Percentiles rank a stretch among this genome's conserved stretches.
These are phyloP conservation scores for Pyrenula massariospora DNA, from an alignment of 495 filamentous ascomycete species.

Conservation along the genomic window DNA sequence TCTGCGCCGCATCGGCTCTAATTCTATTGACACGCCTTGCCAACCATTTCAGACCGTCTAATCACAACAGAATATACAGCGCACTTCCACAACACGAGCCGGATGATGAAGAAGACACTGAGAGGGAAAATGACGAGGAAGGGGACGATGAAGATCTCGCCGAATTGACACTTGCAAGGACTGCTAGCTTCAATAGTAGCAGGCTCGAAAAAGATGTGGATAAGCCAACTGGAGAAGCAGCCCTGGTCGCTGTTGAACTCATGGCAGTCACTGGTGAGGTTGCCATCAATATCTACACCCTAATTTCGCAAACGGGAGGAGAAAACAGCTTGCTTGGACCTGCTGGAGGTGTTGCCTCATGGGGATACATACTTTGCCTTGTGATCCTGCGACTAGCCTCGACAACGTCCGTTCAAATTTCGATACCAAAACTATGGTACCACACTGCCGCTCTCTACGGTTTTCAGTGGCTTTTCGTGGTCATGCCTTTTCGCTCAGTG, in stretches of 20 bases:
- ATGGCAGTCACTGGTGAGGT: conserved; percentile 61
- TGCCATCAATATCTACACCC: conserved; percentile 48
- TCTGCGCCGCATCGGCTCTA: conserved; percentile 58
- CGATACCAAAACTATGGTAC: conserved; percentile 72
- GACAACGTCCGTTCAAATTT: conserved; percentile 42
- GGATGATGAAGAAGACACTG: conserved; percentile 34
- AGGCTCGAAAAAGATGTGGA: conserved; percentile 64
- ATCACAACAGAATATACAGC: conserved; percentile 21
- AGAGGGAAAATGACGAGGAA: conserved; percentile 36
- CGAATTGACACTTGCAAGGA: conserved; percentile 50
- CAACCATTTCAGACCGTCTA: conserved; percentile 37
- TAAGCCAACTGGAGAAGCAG: conserved; percentile 60
- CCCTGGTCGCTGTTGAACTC: conserved; percentile 60
- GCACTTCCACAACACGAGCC: conserved; percentile 25
- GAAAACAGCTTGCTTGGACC: conserved; percentile 46
- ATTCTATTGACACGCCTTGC: conserved; percentile 42
- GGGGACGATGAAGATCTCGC: conserved; percentile 56
- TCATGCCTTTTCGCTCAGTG: conserved; percentile 71
- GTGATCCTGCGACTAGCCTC: conserved; percentile 62
- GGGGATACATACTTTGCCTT: conserved; percentile 74
- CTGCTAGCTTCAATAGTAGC: conserved; percentile 36
- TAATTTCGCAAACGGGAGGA: conserved; percentile 44
- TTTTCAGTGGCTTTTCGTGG: conserved; percentile 65
- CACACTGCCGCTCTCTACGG: conserved; percentile 84
- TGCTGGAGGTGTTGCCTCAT: conserved; percentile 52